A percentile compares a stretch with the other conserved stretches of the same genome.
Evolutionary conservation across 2,329 filamentous ascomycete species (phyloP).

Genomic region (Periglandula ipomoeae): DNA sequence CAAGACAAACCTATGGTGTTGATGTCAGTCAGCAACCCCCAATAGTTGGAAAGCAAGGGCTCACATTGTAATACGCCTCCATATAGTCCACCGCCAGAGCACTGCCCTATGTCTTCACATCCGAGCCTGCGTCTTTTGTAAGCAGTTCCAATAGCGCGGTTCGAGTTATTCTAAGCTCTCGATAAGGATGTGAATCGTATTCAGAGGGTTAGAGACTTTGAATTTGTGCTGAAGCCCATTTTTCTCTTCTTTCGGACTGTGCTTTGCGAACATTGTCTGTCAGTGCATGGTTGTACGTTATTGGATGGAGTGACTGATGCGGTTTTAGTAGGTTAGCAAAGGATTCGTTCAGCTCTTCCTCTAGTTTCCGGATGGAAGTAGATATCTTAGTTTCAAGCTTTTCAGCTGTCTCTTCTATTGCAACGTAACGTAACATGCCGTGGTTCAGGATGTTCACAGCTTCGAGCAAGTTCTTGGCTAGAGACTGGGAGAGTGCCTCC

Average conservation of each 20-base stretch:
- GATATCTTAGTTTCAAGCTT: slow-evolving; percentile 10
- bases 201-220: slow-evolving; percentile 5
- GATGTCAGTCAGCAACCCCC: neutral
- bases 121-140: neutral
- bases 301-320: slow-evolving; percentile 35
- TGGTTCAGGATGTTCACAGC: slow-evolving; percentile 6
- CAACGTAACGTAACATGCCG: slow-evolving; percentile 9
- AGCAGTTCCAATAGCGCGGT: neutral
- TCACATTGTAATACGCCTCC: slow-evolving; percentile 31
- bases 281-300: slow-evolving; percentile 44
- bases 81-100: slow-evolving; percentile 24
- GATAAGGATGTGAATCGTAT: neutral
- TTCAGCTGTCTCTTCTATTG: slow-evolving; percentile 11
- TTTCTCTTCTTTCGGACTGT: slow-evolving; percentile 10
- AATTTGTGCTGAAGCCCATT: slow-evolving; percentile 1
- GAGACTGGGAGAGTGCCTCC: slow-evolving; percentile 31
- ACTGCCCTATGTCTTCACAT: slow-evolving; percentile 4
- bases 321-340: slow-evolving; percentile 33
- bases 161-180: neutral
- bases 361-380: slow-evolving; percentile 11
- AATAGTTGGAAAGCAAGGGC: neutral
- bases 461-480: slow-evolving; percentile 6
- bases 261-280: slow-evolving; percentile 25
- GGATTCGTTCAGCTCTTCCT: slow-evolving; percentile 27
- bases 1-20: slow-evolving; percentile 11